Evolutionary conservation across 164 flowering plant genomes (phyloP), one percentile per base, ranked within the genome.

Genomic region (Nymphaea colorata): DNA sequence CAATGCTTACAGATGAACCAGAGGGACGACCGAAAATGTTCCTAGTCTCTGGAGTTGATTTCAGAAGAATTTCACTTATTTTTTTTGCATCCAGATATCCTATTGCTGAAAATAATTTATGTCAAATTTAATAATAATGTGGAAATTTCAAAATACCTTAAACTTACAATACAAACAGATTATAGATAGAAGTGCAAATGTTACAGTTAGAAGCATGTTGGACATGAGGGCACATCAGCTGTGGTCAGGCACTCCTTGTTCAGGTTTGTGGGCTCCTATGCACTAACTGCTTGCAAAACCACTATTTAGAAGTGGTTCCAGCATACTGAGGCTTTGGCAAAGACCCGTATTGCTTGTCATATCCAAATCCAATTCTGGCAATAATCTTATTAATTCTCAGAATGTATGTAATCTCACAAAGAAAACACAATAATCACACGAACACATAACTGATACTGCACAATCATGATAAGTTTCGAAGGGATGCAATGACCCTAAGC

Each of bases 21-120:
- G 97, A 88, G 71, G 87, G 87, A 67, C 96, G 88, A 18, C 99
- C 99, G 82, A 94, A 91, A 67, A 94, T 84, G 74, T 86, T 94
- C 73, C 96, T 86, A 77, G 84, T 91, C 81, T 94, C 97, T 68
- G 93, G 83, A 71, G 89, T 82, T 65, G 89, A 77, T 72, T 73
- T 77, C 66, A 88, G 66, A 65, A 91, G 92, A 71, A 88, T 87
- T 55, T 86, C 92, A 78, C 84, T 91, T 74, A 91, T 87, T 70
- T 86, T 71, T 74, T 86, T 94, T 42, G 95, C 93, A 85, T 94
- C 98, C 43, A 84, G 55, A 79, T 85, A 91, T 59, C 87, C 92
- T 79, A 94, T 91, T 6, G 81, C 97, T 94, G 81, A 51, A 76
- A 74, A 69, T 18, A 59, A 69, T 51, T 68, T 12, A 15, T 36